These are phyloP conservation scores for Alternaria rosae DNA, from an alignment of 2,329 filamentous ascomycete genomes.

Conservation along the genomic window DNA sequence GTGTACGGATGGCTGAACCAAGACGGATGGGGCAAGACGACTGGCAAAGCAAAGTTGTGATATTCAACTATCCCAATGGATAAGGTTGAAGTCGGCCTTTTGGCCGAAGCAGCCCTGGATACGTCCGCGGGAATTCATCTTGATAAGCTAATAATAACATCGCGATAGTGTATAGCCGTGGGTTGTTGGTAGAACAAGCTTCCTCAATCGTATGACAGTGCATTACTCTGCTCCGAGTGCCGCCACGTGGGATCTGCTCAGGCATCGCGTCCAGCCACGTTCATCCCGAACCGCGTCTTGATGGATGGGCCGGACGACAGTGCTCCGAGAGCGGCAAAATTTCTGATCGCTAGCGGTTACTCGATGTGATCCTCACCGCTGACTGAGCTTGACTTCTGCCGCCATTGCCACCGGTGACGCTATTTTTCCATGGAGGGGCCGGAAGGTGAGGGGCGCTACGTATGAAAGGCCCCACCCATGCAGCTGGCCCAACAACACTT, in stretches of 20 bases:
- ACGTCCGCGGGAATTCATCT: background rate
- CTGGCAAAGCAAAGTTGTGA: constrained; percentile 21
- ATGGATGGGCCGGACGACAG: constrained; percentile 28
- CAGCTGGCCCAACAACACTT: constrained; percentile 19
- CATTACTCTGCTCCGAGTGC: background rate
- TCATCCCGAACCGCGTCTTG: background rate
- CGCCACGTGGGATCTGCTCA: background rate
- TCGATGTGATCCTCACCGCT: background rate
- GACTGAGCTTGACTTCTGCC: background rate
- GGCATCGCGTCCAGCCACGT: background rate
- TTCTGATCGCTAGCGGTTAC: constrained; percentile 9
- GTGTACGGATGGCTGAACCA: constrained; percentile 58
- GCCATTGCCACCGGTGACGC: constrained; percentile 46
- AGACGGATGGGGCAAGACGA: constrained; percentile 62
- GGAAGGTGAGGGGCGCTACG: constrained; percentile 22
- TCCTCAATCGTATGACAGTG: background rate
- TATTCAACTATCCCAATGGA: background rate
- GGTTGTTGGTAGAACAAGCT: background rate
- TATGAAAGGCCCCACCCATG: constrained; percentile 28
- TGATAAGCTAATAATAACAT: background rate
- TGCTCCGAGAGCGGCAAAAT: constrained; percentile 21
- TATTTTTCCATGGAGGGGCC: constrained; percentile 38
- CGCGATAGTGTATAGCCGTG: background rate
- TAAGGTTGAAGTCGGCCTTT: background rate
- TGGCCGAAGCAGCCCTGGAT: background rate